Evolutionary conservation across 305 asterid species (phyloP).

Genomic region (Ilex paraguariensis): DNA sequence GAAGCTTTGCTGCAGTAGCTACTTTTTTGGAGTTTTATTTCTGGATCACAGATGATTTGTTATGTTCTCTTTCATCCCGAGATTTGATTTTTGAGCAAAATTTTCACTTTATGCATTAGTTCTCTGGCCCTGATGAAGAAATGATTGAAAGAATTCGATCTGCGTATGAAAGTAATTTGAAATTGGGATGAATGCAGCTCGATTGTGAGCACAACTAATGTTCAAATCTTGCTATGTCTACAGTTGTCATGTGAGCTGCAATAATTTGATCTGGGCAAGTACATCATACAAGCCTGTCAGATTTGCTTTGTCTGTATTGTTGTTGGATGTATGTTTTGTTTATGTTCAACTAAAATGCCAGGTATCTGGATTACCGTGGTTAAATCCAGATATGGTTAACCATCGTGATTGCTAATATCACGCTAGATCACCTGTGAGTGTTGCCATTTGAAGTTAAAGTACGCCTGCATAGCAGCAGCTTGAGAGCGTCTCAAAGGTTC

Average conservation of each 20-base stretch:
- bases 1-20: too few species aligned
- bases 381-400: background rate
- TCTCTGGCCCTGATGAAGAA: too few species aligned
- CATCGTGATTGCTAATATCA: too few species aligned
- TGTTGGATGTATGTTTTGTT: background rate
- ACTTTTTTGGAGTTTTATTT: too few species aligned
- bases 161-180: conserved; percentile 12
- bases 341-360: background rate
- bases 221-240: conserved; percentile 18
- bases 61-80: too few species aligned
- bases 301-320: background rate
- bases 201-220: conserved; percentile 17
- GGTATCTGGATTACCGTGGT: background rate
- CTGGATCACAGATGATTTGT: too few species aligned
- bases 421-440: background rate
- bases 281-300: background rate
- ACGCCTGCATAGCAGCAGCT: conserved; percentile 13
- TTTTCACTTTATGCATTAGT: too few species aligned
- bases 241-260: conserved; percentile 14
- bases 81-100: too few species aligned
- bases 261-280: conserved; percentile 1
- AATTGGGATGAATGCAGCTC: conserved; percentile 17
- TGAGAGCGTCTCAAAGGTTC: conserved; percentile 15
- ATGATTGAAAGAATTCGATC: conserved; percentile 1
- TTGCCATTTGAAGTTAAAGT: background rate